Evolutionary conservation across 2,329 filamentous ascomycete genomes (phyloP).

Genomic region (Pyricularia grisea): DNA sequence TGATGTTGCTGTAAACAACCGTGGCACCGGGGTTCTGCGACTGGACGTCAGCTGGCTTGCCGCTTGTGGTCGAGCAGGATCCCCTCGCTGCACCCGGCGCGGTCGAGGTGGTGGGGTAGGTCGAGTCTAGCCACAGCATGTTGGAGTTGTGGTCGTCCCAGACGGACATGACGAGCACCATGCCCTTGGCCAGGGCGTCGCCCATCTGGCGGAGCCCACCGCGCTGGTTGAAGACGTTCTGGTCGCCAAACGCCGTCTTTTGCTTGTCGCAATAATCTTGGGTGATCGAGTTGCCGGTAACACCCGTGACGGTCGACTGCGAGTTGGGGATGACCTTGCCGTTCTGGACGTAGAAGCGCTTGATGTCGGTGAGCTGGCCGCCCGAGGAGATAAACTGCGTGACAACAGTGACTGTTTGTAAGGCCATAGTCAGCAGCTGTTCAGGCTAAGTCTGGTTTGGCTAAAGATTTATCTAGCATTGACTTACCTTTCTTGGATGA

Average conservation of each 20-base stretch:
- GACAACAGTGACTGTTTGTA: constrained; percentile 44
- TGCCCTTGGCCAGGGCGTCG: constrained; percentile 27
- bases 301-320: constrained; percentile 26
- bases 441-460: neutral
- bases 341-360: constrained; percentile 55
- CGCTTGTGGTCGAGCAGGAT: constrained; percentile 40
- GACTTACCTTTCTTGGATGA: constrained; percentile 34
- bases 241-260: constrained; percentile 47
- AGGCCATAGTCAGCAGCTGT: neutral
- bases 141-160: constrained; percentile 59
- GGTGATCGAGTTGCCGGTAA: constrained; percentile 40
- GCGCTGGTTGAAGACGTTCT: constrained; percentile 39
- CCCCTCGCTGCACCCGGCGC: constrained; percentile 42
- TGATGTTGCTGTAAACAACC: constrained; percentile 39
- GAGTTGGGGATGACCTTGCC: constrained; percentile 48
- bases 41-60: constrained; percentile 41
- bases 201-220: constrained; percentile 52
- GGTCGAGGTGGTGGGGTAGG: constrained; percentile 42
- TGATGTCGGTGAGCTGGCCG: constrained; percentile 41
- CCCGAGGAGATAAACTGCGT: constrained; percentile 49
- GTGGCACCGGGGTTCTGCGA: constrained; percentile 31
- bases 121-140: constrained; percentile 69
- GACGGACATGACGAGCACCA: constrained; percentile 40
- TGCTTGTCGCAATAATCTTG: constrained; percentile 47
- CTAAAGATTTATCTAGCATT: neutral